Conservation (phyloP, 2,329 filamentous ascomycete genomes). For the Pyrenophora teres region DNA sequence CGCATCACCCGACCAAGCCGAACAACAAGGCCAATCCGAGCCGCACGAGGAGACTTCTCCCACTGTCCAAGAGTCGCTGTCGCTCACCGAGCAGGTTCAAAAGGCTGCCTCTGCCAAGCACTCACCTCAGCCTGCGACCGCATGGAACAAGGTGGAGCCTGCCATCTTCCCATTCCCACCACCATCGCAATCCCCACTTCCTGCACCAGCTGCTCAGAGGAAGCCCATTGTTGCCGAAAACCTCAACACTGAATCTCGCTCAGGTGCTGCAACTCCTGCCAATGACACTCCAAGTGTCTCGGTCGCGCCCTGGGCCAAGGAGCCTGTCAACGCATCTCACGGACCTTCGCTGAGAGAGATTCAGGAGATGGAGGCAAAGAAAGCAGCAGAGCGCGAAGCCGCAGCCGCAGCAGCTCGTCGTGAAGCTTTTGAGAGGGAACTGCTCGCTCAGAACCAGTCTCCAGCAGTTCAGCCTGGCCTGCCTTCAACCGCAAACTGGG, state of each 20-base stretch:
- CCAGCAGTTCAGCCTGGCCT: constrained; percentile 72
- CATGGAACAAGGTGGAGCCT: constrained; percentile 66
- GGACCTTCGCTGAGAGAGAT: constrained; percentile 95
- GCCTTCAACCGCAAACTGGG: constrained; percentile 89
- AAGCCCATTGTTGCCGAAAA: constrained; percentile 83
- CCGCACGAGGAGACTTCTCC: constrained; percentile 11
- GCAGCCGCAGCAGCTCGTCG: constrained; percentile 76
- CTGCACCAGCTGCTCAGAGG: constrained; percentile 86
- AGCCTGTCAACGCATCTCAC: constrained; percentile 71
- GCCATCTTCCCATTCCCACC: constrained; percentile 81
- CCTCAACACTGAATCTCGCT: constrained; percentile 67
- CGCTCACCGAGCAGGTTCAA: constrained; percentile 82
- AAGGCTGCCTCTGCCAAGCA: constrained; percentile 69
- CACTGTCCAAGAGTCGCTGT: constrained; percentile 61
- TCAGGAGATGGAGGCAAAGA: constrained; percentile 91
- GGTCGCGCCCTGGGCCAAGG: constrained; percentile 93
- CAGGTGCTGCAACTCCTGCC: constrained; percentile 77
- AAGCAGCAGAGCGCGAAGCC: constrained; percentile 87
- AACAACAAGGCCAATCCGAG: constrained; percentile 21
- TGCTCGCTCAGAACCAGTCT: constrained; percentile 65
- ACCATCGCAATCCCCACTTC: constrained; percentile 77
- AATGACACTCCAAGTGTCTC: constrained; percentile 69
- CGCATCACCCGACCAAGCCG: constrained; percentile 24
- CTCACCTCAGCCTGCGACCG: constrained; percentile 58
- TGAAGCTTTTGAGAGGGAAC: constrained; percentile 78